Evolutionary conservation across 306 rosid species (phyloP).

Genomic region (Pyrus bretschneideri): DNA sequence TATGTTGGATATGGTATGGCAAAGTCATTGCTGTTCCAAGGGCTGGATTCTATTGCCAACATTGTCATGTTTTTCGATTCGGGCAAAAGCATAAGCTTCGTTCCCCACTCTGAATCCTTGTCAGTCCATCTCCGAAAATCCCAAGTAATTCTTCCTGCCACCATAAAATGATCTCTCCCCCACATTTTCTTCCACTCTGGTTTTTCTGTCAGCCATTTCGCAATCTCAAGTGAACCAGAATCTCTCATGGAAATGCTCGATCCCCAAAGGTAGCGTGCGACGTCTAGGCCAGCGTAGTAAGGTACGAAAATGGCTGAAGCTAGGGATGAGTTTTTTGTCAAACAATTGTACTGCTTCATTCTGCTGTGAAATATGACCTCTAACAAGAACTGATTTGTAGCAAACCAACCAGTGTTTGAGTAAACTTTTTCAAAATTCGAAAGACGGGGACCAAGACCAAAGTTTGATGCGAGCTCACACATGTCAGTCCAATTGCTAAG

Average conservation of each 20-base stretch:
- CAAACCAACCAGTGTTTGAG: slow-evolving; percentile 31
- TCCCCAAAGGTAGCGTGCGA: slow-evolving; percentile 37
- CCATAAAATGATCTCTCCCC: slow-evolving; percentile 47
- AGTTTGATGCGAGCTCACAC: slow-evolving; percentile 25
- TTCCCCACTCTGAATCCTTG: slow-evolving; percentile 38
- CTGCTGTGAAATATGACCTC: slow-evolving; percentile 42
- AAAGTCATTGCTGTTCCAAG: slow-evolving; percentile 36
- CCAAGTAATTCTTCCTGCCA: slow-evolving; percentile 51
- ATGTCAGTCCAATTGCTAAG: slow-evolving; percentile 37
- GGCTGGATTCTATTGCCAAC: slow-evolving; percentile 36
- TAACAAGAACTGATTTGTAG: slow-evolving; percentile 36
- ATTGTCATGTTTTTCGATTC: slow-evolving; percentile 35
- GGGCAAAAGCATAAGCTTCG: slow-evolving; percentile 34
- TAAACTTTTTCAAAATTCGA: slow-evolving; percentile 3
- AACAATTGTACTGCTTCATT: slow-evolving; percentile 37
- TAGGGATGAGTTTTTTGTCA: slow-evolving; percentile 31
- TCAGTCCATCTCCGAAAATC: slow-evolving; percentile 36
- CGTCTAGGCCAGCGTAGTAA: slow-evolving; percentile 42
- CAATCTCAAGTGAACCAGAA: slow-evolving; percentile 20
- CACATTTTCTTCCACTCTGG: slow-evolving; percentile 39
- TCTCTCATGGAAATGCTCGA: slow-evolving; percentile 21
- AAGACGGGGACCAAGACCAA: slow-evolving; percentile 35
- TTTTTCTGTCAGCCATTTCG: slow-evolving; percentile 25
- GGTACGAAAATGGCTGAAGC: slow-evolving; percentile 42
- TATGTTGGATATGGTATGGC: slow-evolving; percentile 51